phyloP scores from a whole-genome alignment of 1,284 basidiomycete species.

The Ustilago xerochloae region DNA sequence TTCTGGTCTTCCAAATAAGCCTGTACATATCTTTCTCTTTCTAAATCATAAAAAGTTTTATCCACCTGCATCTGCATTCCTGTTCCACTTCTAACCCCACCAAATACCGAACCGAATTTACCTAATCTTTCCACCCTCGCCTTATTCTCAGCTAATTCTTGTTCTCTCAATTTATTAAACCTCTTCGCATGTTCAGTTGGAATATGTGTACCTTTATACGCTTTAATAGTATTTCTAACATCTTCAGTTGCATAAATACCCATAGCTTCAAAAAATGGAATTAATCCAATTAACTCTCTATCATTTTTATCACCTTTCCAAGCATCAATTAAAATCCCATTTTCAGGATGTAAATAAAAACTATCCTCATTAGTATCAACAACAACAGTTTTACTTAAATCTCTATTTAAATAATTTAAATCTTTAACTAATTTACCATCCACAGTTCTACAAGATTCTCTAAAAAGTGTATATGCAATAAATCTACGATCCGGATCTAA shows the following conservation, averaged over 20 bases:
- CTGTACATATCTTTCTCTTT: slow-evolving; percentile 85
- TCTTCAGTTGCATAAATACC: slow-evolving; percentile 73
- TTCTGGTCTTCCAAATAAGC: slow-evolving; percentile 87
- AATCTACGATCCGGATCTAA: slow-evolving; percentile 92
- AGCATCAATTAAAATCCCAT: slow-evolving; percentile 83
- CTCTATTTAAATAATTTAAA: slow-evolving; percentile 89
- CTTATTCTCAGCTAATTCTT: slow-evolving; percentile 72
- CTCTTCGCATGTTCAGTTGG: slow-evolving; percentile 89
- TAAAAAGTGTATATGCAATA: slow-evolving; percentile 88
- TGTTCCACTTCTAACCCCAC: slow-evolving; percentile 70
- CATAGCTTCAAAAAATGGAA: slow-evolving; percentile 92
- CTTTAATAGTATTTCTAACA: slow-evolving; percentile 84
- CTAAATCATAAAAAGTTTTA: slow-evolving; percentile 86
- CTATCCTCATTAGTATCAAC: slow-evolving; percentile 87
- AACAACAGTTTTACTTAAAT: slow-evolving; percentile 87
- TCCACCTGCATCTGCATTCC: slow-evolving; percentile 19
- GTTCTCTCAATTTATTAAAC: slow-evolving; percentile 76
- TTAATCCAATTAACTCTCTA: slow-evolving; percentile 82
- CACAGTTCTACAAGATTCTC: slow-evolving; percentile 73
- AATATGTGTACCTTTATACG: slow-evolving; percentile 88
- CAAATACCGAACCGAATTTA: slow-evolving; percentile 72
- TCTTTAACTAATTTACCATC: slow-evolving; percentile 74
- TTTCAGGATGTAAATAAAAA: slow-evolving; percentile 84
- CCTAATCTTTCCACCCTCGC: slow-evolving; percentile 27
- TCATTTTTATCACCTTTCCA: slow-evolving; percentile 87